Conservation (phyloP, 2,329 filamentous ascomycete genomes). For the Huntiella bhutanensis region DNA sequence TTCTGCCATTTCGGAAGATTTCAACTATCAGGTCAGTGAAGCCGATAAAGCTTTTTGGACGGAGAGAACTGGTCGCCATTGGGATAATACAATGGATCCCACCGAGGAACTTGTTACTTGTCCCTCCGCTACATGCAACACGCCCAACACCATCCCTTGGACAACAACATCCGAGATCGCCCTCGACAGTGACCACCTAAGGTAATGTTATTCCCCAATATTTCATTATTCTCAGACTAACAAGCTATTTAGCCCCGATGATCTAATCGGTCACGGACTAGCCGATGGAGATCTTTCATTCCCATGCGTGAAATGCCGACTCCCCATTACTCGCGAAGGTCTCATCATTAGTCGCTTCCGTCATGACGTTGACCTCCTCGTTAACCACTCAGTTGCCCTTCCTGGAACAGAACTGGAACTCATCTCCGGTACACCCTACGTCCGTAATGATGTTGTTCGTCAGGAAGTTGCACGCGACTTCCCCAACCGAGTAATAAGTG, state of each 20-base stretch:
- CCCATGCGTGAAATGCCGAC: slow-evolving; percentile 32
- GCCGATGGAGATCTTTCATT: slow-evolving; percentile 36
- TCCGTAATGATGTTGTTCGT: not conserved
- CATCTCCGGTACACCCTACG: slow-evolving; percentile 28
- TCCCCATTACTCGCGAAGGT: slow-evolving; percentile 33
- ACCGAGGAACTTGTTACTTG: slow-evolving; percentile 32
- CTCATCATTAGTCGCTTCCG: slow-evolving; percentile 45
- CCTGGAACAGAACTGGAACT: slow-evolving; percentile 47
- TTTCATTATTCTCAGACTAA: not conserved
- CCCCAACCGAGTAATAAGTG: slow-evolving; percentile 24
- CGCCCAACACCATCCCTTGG: slow-evolving; percentile 33
- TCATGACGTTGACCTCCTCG: slow-evolving; percentile 31
- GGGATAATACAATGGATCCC: slow-evolving; percentile 39
- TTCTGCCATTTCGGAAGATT: slow-evolving; percentile 36
- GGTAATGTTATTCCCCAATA: not conserved
- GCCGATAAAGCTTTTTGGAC: slow-evolving; percentile 27
- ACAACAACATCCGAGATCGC: slow-evolving; percentile 27
- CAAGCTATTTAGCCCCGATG: not conserved
- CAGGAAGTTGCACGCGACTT: slow-evolving; percentile 24
- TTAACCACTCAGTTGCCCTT: slow-evolving; percentile 33
- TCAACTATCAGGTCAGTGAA: slow-evolving; percentile 33
- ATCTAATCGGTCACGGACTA: slow-evolving; percentile 33
- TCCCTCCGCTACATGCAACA: slow-evolving; percentile 27
- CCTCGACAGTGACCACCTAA: slow-evolving; percentile 2
- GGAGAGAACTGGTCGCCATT: slow-evolving; percentile 28